Evolutionary conservation across 208 protist species (phyloP).

Genomic region (Trypanosoma avium): DNA sequence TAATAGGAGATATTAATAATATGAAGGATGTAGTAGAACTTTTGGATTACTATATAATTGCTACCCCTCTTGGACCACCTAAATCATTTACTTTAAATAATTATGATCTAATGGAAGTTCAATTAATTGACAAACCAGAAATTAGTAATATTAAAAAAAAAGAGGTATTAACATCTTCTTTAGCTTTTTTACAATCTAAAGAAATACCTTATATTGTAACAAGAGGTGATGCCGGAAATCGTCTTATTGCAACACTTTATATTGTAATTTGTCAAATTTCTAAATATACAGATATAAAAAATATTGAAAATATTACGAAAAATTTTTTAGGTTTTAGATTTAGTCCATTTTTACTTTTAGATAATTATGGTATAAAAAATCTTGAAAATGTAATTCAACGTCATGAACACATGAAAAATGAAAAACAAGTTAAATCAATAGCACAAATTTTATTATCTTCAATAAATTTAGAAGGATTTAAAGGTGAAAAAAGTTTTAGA

Average conservation of each 20-base stretch:
- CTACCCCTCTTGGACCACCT: slow-evolving; percentile 14
- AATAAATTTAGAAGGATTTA: slow-evolving; percentile 14
- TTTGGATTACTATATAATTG: slow-evolving; percentile 24
- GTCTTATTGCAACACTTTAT: slow-evolving; percentile 27
- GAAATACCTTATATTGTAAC: slow-evolving; percentile 30
- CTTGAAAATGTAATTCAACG: slow-evolving; percentile 7
- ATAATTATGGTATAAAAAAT: slow-evolving; percentile 19
- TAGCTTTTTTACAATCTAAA: slow-evolving; percentile 28
- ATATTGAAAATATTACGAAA: slow-evolving; percentile 13
- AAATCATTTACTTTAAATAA: neutral
- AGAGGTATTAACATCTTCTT: slow-evolving; percentile 16
- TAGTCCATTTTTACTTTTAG: slow-evolving; percentile 24
- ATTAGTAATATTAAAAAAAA: neutral
- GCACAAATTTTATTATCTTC: slow-evolving; percentile 14
- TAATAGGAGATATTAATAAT: slow-evolving; percentile 6
- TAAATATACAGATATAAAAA: neutral
- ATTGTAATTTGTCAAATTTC: slow-evolving; percentile 26
- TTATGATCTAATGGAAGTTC: slow-evolving; percentile 23
- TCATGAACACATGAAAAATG: slow-evolving; percentile 9
- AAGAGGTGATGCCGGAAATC: slow-evolving; percentile 21
- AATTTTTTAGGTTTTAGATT: slow-evolving; percentile 18
- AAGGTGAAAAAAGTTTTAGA: neutral
- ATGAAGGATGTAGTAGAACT: slow-evolving; percentile 17
- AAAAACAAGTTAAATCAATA: neutral
- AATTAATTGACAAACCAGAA: neutral